Base-by-base conservation (phyloP, 352 stramenopile species). In the Phytophthora rubi region DNA sequence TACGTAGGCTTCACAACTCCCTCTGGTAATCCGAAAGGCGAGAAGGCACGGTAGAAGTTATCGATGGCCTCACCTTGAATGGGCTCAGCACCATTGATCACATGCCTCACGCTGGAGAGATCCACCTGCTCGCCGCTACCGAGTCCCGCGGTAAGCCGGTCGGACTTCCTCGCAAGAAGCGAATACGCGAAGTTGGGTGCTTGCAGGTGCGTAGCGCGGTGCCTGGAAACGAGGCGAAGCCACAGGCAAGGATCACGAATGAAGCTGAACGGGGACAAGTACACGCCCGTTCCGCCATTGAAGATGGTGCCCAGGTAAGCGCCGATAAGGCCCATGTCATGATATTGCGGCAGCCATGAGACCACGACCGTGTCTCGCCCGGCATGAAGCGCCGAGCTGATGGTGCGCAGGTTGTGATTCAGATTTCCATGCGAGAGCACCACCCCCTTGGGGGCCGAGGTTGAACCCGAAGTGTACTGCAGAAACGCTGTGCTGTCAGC, bases 301-400 rank as follows among this genome's bases (percentile, higher is more conserved):
- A 94, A 95, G 33, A 94, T 86, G 6, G 69, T 86, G n/a, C 86
- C 86, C 10, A 96, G 70, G 68, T 92, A 94, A 33, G 92, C 97
- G 54, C 98, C 98, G 67, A 99, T 99, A 21, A 99, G 90, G 6
- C 98, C 98, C 98, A 99, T 99, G 80, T 99, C 98, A 77, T 99
- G 98, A 79, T 99, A 99, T 82, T 99, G 97, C 6, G 98, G 98
- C 10, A 99, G 82, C 98, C 98, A 99, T 21, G 92, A 98, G 4
- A 98, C 97, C 15, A 99, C 96, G 4, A 99, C 84, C 0, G 97
- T 99, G 48, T 97, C 86, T 26, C 87, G 73, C 26, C 72, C 84
- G 8, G 96, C 97, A 53, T 93, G 81, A 26, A 99, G 73, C 47
- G 97, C 97, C 16, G 79, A 90, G n/a, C 95, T 97, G 66, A 99